These are phyloP conservation scores for Globisporangium lucens DNA, from an alignment of 352 stramenopile species.

Conservation along the genomic window DNA sequence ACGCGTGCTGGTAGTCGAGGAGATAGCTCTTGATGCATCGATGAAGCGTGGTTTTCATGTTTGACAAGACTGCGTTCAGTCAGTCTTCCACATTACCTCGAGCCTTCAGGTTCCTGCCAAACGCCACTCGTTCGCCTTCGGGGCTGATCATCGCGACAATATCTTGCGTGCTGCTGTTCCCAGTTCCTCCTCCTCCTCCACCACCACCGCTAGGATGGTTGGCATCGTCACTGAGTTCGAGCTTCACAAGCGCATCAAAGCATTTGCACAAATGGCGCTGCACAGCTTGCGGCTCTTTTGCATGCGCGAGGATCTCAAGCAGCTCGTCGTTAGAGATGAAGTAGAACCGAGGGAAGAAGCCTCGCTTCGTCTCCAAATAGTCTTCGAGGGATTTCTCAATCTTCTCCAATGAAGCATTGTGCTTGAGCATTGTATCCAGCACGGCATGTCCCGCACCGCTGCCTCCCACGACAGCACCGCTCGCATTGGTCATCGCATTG, in stretches of 20 bases:
- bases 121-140: constrained; percentile 76
- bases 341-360: constrained; percentile 83
- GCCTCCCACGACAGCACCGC: constrained; percentile 2
- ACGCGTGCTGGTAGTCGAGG: constrained; percentile 84
- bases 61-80: constrained; percentile 66
- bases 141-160: constrained; percentile 80
- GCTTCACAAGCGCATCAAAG: constrained; percentile 76
- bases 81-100: constrained; percentile 88
- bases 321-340: constrained; percentile 89
- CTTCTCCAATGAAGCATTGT: constrained; percentile 65
- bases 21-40: constrained; percentile 73
- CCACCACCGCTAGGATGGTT: constrained; percentile 8
- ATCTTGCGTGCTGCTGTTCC: constrained; percentile 31
- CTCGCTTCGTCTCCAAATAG: constrained; percentile 83
- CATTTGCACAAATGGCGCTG: constrained; percentile 82
- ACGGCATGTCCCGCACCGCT: constrained; percentile 36
- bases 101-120: constrained; percentile 75
- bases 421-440: constrained; percentile 60
- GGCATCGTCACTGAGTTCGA: constrained; percentile 66
- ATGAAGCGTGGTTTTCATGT: constrained; percentile 74
- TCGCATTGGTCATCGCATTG: background rate
- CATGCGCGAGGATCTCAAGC: constrained; percentile 79
- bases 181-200: background rate
- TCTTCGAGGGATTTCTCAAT: constrained; percentile 83
- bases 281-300: constrained; percentile 73